Conservation (phyloP, 768 basidiomycete species). For the Phanerochaete sordida region DNA sequence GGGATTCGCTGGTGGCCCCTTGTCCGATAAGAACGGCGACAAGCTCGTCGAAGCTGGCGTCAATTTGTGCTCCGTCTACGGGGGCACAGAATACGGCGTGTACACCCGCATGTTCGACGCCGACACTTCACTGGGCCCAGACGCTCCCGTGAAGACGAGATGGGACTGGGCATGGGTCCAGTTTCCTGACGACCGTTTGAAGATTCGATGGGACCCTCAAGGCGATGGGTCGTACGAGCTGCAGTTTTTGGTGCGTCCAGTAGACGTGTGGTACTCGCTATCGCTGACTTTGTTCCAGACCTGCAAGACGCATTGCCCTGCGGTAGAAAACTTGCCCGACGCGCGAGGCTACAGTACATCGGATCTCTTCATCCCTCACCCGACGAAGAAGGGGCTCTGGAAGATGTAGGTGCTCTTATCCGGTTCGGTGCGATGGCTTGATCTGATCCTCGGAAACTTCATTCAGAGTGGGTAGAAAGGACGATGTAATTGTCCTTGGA, state of each 20-base stretch:
- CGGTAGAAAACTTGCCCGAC: slow-evolving; percentile 5
- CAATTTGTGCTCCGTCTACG: neutral
- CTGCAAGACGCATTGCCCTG: slow-evolving; percentile 8
- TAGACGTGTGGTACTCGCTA: neutral
- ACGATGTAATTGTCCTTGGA: slow-evolving; percentile 38
- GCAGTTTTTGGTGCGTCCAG: slow-evolving; percentile 34
- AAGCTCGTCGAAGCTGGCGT: slow-evolving; percentile 4
- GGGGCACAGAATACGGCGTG: slow-evolving; percentile 9
- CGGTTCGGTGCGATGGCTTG: slow-evolving; percentile 6
- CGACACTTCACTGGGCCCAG: neutral
- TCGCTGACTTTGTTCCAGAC: slow-evolving; percentile 6
- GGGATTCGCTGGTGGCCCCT: slow-evolving; percentile 1
- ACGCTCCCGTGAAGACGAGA: neutral
- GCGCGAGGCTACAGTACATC: slow-evolving; percentile 16
- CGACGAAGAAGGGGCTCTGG: slow-evolving; percentile 18
- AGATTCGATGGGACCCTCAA: slow-evolving; percentile 28
- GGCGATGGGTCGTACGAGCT: slow-evolving; percentile 33
- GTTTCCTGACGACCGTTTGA: slow-evolving; percentile 16
- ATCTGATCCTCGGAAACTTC: neutral
- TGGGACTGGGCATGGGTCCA: slow-evolving; percentile 36
- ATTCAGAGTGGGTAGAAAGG: slow-evolving; percentile 28
- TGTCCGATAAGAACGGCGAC: neutral
- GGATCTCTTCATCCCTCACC: slow-evolving; percentile 17
- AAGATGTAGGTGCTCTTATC: slow-evolving; percentile 30
- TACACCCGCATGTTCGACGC: neutral